Percentiles rank a stretch among this genome's conserved stretches.
phyloP scores from a whole-genome alignment of 2,329 filamentous ascomycete species.

The Rutstroemia sp. region DNA sequence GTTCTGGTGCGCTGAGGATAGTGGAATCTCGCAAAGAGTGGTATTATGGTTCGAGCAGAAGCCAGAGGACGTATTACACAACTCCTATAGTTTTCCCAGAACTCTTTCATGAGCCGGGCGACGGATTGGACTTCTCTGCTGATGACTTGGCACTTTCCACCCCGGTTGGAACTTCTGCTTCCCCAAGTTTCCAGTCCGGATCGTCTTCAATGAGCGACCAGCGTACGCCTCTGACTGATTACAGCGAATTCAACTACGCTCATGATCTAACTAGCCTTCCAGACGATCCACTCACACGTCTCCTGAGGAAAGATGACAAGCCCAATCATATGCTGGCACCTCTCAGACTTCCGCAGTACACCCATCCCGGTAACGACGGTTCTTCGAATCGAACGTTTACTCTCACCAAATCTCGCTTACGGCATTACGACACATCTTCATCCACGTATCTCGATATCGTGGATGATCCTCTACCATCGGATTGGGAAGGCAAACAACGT shows the following conservation, averaged over 20 bases:
- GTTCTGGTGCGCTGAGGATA: constrained; percentile 49
- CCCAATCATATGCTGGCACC: constrained; percentile 33
- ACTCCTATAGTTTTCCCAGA: constrained; percentile 41
- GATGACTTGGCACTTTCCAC: constrained; percentile 1
- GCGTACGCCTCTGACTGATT: background rate
- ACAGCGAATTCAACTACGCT: background rate
- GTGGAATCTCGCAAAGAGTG: constrained; percentile 66
- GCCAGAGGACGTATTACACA: constrained; percentile 59
- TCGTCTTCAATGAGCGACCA: background rate
- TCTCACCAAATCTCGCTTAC: constrained; percentile 45
- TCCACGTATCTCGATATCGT: constrained; percentile 54
- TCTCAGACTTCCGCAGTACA: constrained; percentile 34
- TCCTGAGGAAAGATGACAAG: constrained; percentile 26
- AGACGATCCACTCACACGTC: constrained; percentile 19
- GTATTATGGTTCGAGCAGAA: constrained; percentile 47
- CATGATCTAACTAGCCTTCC: constrained; percentile 15
- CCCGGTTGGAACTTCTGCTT: background rate
- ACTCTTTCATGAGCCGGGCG: constrained; percentile 6
- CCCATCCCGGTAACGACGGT: constrained; percentile 43
- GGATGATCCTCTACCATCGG: constrained; percentile 38
- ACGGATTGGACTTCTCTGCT: constrained; percentile 2
- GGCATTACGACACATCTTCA: constrained; percentile 46
- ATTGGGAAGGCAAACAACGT: constrained; percentile 28
- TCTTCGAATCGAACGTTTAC: constrained; percentile 37
- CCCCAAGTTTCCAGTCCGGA: background rate